Conservation (phyloP, 805 yeast species). For the Nakazawaea ambrosiae region DNA sequence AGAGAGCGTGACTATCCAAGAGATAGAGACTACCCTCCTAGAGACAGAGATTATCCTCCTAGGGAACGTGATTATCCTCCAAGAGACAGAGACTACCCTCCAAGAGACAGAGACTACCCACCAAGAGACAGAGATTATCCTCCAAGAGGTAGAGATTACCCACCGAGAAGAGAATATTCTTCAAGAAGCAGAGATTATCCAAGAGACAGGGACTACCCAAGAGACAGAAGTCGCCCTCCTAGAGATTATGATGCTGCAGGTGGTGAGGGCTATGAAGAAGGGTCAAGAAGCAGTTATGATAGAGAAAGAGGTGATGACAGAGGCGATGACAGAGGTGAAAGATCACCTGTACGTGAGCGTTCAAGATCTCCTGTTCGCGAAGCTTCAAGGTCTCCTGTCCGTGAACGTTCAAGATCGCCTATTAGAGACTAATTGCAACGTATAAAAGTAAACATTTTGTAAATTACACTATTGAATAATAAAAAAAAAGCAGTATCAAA, state of each 20-base stretch:
- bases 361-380: constrained; percentile 24
- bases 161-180: constrained; percentile 1
- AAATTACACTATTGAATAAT: not conserved
- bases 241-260: constrained; percentile 12
- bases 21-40: constrained; percentile 1
- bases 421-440: constrained; percentile 15
- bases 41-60: constrained; percentile 7
- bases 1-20: not conserved
- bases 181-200: constrained; percentile 4
- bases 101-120: constrained; percentile 12
- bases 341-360: constrained; percentile 12
- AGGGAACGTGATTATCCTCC: constrained; percentile 4
- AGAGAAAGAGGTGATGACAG: too few species aligned
- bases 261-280: constrained; percentile 10
- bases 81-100: constrained; percentile 14
- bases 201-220: too few species aligned
- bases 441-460: not conserved
- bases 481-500: not conserved
- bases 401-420: constrained; percentile 23
- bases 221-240: constrained; percentile 3
- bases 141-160: constrained; percentile 12
- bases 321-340: constrained; percentile 12
- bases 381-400: constrained; percentile 9
- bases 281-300: constrained; percentile 13
- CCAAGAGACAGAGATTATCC: constrained; percentile 12